Conservation (phyloP, 306 rosid genomes). For the Luffa aegyptiaca region DNA sequence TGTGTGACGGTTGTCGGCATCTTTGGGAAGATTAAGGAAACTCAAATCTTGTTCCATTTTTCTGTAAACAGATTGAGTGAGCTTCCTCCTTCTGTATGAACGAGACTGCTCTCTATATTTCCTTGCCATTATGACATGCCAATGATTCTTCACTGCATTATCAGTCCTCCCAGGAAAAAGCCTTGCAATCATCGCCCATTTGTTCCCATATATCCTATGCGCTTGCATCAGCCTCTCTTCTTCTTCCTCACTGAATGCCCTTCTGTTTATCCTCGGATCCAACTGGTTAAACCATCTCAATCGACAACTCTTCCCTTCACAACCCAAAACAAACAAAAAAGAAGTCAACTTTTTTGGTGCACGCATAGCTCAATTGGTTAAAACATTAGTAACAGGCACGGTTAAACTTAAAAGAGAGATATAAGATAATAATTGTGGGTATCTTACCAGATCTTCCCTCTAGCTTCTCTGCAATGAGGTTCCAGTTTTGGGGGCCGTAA, state of each 20-base stretch:
- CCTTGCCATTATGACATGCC: constrained; percentile 99
- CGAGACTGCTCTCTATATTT: constrained; percentile 85
- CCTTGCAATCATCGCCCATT: constrained; percentile 99
- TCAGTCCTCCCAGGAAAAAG: constrained; percentile 97
- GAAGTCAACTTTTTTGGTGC: no score
- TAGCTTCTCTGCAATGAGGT: constrained; percentile 85
- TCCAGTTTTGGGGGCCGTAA: constrained; percentile 99
- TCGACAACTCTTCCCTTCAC: constrained; percentile 84
- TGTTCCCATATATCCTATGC: constrained; percentile 88
- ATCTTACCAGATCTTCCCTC: constrained; percentile 94
- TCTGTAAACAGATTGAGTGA: constrained; percentile 49
- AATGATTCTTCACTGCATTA: constrained; percentile 93
- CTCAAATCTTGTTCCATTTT: constrained; percentile 44
- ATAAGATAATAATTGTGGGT: neutral
- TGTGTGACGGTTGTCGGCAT: constrained; percentile 6
- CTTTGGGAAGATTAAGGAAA: constrained; percentile 18
- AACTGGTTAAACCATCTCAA: constrained; percentile 96
- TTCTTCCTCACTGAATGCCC: constrained; percentile 82
- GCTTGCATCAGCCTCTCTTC: constrained; percentile 96
- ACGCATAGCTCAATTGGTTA: neutral
- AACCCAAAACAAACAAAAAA: neutral
- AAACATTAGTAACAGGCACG: neutral
- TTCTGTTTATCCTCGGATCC: constrained; percentile 93
- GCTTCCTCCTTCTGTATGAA: constrained; percentile 79
- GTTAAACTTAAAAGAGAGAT: no score